Percentiles rank a stretch among this genome's conserved stretches.
These are phyloP conservation scores for Salmacisia buchloeana DNA, from an alignment of 1,284 basidiomycete species.

Conservation along the genomic window DNA sequence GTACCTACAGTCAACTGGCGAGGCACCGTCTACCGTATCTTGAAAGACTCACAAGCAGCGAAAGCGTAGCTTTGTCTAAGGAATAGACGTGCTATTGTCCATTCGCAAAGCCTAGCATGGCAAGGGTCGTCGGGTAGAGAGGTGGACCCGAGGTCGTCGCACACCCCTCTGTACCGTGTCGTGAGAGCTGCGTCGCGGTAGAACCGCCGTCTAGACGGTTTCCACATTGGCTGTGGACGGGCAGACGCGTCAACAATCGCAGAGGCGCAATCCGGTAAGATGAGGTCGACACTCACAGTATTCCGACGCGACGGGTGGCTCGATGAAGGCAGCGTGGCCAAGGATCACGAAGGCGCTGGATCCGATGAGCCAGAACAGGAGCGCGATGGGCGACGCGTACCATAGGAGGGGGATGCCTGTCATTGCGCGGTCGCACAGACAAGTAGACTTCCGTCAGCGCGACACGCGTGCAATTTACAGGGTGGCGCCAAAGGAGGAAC, in stretches of 20 bases:
- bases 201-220: too few species aligned
- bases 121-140: too few species aligned
- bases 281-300: not conserved
- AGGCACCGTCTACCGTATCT: conserved; percentile 3
- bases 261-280: too few species aligned
- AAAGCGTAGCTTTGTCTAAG: not conserved
- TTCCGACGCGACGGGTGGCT: conserved; percentile 8
- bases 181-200: too few species aligned
- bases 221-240: too few species aligned
- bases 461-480: not conserved
- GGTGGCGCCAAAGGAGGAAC: not conserved
- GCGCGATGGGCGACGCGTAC: conserved; percentile 41
- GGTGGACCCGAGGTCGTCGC: too few species aligned
- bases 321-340: conserved; percentile 69
- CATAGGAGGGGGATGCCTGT: conserved; percentile 41
- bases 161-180: too few species aligned
- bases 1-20: conserved; percentile 7
- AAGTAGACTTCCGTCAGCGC: not conserved
- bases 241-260: too few species aligned
- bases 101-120: too few species aligned
- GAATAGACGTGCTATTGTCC: too few species aligned
- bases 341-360: conserved; percentile 56
- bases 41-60: not conserved
- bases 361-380: conserved; percentile 52
- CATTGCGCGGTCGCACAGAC: conserved; percentile 1